These are phyloP conservation scores for Saccharomycopsis lassenensis DNA, from an alignment of 805 yeast species.

Conservation along the genomic window DNA sequence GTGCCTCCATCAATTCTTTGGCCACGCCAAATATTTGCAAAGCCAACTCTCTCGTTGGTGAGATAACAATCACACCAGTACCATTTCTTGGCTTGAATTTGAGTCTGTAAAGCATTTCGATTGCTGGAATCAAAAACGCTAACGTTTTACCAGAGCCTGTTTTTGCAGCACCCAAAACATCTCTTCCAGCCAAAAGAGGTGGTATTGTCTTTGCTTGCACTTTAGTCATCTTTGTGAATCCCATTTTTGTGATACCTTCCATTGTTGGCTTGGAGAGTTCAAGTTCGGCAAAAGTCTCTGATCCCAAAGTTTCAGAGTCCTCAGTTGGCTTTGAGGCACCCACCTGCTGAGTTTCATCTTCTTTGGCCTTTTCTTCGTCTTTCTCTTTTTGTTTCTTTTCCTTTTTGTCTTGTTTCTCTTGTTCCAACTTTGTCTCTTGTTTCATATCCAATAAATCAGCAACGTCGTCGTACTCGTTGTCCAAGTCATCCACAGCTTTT, in stretches of 20 bases:
- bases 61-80: slow-evolving; percentile 89
- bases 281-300: slow-evolving; percentile 34
- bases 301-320: slow-evolving; percentile 16
- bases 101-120: slow-evolving; percentile 79
- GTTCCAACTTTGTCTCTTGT: slow-evolving; percentile 16
- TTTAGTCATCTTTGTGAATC: slow-evolving; percentile 82
- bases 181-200: slow-evolving; percentile 91
- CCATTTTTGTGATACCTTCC: slow-evolving; percentile 78
- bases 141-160: slow-evolving; percentile 98
- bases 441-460: slow-evolving; percentile 36
- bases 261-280: slow-evolving; percentile 73
- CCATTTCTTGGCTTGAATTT: slow-evolving; percentile 97
- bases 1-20: slow-evolving; percentile 80
- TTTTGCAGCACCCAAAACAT: slow-evolving; percentile 98
- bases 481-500: slow-evolving; percentile 40
- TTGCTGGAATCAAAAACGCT: slow-evolving; percentile 92
- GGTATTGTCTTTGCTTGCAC: slow-evolving; percentile 96
- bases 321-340: slow-evolving; percentile 23
- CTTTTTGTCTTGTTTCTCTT: slow-evolving; percentile 19
- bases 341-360: slow-evolving; percentile 22
- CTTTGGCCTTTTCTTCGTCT: slow-evolving; percentile 20
- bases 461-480: slow-evolving; percentile 47
- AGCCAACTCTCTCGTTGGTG: slow-evolving; percentile 97
- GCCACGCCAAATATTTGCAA: slow-evolving; percentile 97
- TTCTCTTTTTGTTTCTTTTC: slow-evolving; percentile 17